Evolutionary conservation across 495 filamentous ascomycete species (phyloP), one percentile per base, ranked within the genome.

Genomic region (Rhypophila decipiens): DNA sequence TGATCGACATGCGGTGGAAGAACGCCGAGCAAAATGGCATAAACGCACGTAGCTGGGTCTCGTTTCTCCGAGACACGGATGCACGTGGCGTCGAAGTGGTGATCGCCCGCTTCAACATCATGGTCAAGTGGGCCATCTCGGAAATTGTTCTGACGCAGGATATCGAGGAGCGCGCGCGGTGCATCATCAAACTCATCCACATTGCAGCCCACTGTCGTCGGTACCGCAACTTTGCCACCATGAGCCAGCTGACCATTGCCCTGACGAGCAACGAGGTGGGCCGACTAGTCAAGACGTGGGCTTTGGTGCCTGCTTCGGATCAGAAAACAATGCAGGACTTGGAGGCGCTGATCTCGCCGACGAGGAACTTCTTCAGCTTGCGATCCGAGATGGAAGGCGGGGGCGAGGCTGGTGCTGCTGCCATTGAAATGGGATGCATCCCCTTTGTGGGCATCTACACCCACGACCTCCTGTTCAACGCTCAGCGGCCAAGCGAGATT

Each of bases 81-180:
- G 85, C 85, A 20, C 85, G 80, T 29, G 93, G 93, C 18, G 88
- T 97, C 43, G 93, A 96, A 56, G 75, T 99, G n/a, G 90, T 96
- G 18, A 89, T 95, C 54, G 88, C 90, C 17, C 86, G 94, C 29
- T 96, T 96, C 72, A 97, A 97, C 63, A 76, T 99, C 51, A 87
- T 97, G 76, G 90, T 95, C 42, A 96, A 96, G 72, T 99, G 94
- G 94, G 84, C 86, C 12, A 74, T 95, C 19, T 96, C 91, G 2
- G 90, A 97, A 62, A 80, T 91, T 55, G 79, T 97, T 23, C 71
- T 99, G 33, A 97, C 93, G 5, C 76, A 80, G 44, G 77, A 88
- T 43, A 70, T 90, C 17, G 77, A 89, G 43, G 94, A 98, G 62
- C 79, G 93, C 34, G 88, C 85, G 10, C 77, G 79, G 36, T 88